Evolutionary conservation across 2,329 filamentous ascomycete species (phyloP).

Genomic region (Exophiala lecanii-corni): DNA sequence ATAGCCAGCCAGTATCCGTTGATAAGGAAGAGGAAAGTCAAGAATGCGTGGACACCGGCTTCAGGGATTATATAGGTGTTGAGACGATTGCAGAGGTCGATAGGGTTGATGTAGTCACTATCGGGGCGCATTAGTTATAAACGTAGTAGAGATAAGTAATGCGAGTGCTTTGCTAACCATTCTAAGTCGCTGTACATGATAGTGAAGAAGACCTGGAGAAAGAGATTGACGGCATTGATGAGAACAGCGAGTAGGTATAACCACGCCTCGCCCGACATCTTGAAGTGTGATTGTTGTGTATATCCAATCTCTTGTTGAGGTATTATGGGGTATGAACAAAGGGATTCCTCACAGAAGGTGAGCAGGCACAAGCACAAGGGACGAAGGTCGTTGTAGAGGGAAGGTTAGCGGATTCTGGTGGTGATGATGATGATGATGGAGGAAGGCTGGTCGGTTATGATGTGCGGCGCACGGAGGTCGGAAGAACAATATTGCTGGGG

Average conservation of each 20-base stretch:
- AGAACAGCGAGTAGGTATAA: conserved; percentile 95
- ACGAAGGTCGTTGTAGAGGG: too few relatives aligned
- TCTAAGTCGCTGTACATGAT: conserved; percentile 99
- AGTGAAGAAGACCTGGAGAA: conserved; percentile 99
- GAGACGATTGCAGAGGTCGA: conserved; percentile 99
- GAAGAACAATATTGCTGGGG: not conserved
- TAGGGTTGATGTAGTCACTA: conserved; percentile 99
- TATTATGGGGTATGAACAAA: not conserved
- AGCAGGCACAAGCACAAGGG: not conserved
- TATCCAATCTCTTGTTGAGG: not conserved
- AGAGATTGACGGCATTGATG: conserved; percentile 99
- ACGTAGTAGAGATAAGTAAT: not conserved
- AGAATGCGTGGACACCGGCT: conserved; percentile 92
- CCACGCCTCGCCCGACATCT: conserved; percentile 97
- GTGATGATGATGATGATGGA: not conserved
- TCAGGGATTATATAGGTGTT: conserved; percentile 99
- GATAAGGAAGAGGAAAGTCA: conserved; percentile 93
- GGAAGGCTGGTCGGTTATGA: not conserved
- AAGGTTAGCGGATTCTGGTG: not conserved
- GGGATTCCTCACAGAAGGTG: not conserved
- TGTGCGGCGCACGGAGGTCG: not conserved
- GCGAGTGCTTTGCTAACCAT: conserved; percentile 63
- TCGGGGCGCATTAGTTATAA: conserved; percentile 5
- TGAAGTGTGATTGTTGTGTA: conserved; percentile 31
- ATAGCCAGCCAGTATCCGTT: conserved; percentile 98